phyloP scores from a whole-genome alignment of 441 rosid genomes.

The Flueggea neowawraea region DNA sequence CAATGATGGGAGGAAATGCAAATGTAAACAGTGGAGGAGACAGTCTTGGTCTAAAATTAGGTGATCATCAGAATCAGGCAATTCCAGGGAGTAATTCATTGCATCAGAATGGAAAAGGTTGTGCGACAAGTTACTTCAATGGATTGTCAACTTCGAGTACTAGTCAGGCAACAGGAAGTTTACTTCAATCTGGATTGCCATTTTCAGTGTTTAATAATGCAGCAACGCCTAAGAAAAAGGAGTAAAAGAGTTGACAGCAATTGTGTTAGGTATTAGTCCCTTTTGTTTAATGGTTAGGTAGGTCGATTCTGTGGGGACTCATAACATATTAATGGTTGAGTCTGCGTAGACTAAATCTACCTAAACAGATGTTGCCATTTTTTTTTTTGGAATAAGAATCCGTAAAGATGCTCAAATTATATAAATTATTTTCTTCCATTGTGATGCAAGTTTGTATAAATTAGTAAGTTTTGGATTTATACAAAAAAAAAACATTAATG shows the following conservation, averaged over 20 bases:
- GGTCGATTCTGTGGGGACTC: neutral
- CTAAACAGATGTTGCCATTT: neutral
- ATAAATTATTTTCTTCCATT: too few relatives aligned
- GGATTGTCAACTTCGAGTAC: constrained; percentile 40
- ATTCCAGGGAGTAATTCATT: constrained; percentile 10
- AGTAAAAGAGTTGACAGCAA: constrained; percentile 32
- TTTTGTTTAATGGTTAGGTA: neutral
- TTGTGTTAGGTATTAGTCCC: neutral
- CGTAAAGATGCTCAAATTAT: neutral
- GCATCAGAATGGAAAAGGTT: constrained; percentile 31
- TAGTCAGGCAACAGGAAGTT: constrained; percentile 25
- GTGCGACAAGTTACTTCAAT: constrained; percentile 42
- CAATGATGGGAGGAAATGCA: constrained; percentile 38
- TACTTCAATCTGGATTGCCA: constrained; percentile 29
- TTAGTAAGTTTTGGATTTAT: too few relatives aligned
- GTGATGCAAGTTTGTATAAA: too few relatives aligned
- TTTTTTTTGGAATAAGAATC: too few relatives aligned
- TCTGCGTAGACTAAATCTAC: neutral
- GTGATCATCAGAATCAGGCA: constrained; percentile 4
- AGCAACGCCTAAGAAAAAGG: constrained; percentile 33
- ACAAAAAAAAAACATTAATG: too few relatives aligned
- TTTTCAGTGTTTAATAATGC: constrained; percentile 47
- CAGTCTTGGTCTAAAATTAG: constrained; percentile 16
- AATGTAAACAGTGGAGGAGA: constrained; percentile 10
- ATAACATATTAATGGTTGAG: neutral